phyloP scores from a whole-genome alignment of 2,329 filamentous ascomycete genomes.

The Fusarium mangiferae region DNA sequence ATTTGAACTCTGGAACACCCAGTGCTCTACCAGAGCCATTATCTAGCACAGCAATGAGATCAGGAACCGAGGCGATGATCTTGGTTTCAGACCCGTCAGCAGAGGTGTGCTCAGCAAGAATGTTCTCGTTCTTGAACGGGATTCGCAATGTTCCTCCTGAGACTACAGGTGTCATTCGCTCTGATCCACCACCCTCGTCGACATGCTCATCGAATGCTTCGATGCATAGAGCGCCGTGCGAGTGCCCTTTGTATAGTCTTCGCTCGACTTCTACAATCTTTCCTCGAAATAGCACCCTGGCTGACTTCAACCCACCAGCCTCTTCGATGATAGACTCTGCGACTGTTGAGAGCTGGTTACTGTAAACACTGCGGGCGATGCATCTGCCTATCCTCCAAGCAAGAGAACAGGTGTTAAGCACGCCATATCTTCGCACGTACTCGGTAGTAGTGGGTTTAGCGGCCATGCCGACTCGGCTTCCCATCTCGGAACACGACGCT shows the following conservation, averaged over 20 bases:
- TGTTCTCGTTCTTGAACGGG: background rate
- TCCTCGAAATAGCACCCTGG: background rate
- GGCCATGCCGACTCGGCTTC: background rate
- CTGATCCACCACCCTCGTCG: background rate
- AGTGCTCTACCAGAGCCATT: slow-evolving; percentile 14
- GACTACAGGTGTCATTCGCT: background rate
- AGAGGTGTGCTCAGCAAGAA: background rate
- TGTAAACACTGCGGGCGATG: background rate
- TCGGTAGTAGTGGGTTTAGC: background rate
- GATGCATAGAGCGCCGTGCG: background rate
- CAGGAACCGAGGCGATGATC: slow-evolving; percentile 2
- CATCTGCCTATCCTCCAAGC: slow-evolving; percentile 3
- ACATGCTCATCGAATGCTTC: background rate
- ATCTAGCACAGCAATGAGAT: slow-evolving; percentile 21
- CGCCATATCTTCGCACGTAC: background rate
- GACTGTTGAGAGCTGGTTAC: background rate
- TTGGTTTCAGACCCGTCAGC: background rate
- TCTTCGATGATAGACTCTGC: background rate
- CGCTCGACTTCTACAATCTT: background rate
- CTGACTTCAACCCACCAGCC: background rate
- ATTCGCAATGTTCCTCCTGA: background rate
- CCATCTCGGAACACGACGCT: background rate
- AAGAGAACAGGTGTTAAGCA: background rate
- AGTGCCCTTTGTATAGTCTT: background rate
- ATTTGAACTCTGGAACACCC: slow-evolving; percentile 22